phyloP scores from a whole-genome alignment of 2,329 filamentous ascomycete genomes.

The Neofusicoccum umdonicola region DNA sequence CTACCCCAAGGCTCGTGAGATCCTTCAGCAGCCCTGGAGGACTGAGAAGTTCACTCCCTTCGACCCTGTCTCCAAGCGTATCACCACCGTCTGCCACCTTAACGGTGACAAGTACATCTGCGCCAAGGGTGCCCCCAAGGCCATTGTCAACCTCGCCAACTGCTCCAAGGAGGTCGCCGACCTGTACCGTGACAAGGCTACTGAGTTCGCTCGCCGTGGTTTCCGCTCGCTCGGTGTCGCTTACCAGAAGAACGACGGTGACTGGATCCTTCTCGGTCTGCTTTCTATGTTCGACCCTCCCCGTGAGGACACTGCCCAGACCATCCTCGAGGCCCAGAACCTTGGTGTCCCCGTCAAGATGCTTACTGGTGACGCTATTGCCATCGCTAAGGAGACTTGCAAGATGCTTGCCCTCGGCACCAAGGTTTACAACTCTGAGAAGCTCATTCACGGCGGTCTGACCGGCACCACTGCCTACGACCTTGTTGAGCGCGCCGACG shows the following conservation, averaged over 20 bases:
- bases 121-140: conserved; percentile 76
- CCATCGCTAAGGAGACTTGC: conserved; percentile 78
- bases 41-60: conserved; percentile 76
- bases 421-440: conserved; percentile 78
- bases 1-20: conserved; percentile 75
- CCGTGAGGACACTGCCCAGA: conserved; percentile 75
- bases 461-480: conserved; percentile 72
- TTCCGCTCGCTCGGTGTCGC: conserved; percentile 79
- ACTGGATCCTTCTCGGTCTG: conserved; percentile 72
- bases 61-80: conserved; percentile 78
- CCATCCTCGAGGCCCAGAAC: conserved; percentile 72
- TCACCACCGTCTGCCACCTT: conserved; percentile 67
- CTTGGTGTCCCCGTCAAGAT: conserved; percentile 78
- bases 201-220: conserved; percentile 74
- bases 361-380: conserved; percentile 77
- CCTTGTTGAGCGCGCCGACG: conserved; percentile 71
- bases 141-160: conserved; percentile 67
- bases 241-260: conserved; percentile 72
- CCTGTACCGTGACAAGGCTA: conserved; percentile 69
- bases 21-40: conserved; percentile 70
- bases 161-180: conserved; percentile 64
- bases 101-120: conserved; percentile 70
- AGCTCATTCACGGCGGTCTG: conserved; percentile 73
- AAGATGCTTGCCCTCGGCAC: conserved; percentile 77
- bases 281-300: conserved; percentile 79